phyloP scores from a whole-genome alignment of 768 basidiomycete genomes.

The Macrolepiota fuliginosa region DNA sequence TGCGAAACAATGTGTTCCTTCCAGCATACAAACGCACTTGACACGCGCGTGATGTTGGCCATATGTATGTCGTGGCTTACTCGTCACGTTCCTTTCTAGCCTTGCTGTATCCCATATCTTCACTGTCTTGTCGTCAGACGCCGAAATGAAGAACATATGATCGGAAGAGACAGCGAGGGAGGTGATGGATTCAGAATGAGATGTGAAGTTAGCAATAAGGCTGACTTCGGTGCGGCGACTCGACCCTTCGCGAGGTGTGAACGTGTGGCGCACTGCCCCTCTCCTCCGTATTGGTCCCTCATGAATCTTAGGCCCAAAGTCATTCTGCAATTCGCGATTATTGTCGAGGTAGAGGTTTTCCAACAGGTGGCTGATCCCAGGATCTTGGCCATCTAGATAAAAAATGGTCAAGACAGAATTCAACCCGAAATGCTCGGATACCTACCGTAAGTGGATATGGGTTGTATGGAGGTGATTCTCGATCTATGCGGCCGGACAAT shows the following conservation, averaged over 20 bases:
- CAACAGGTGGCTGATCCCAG: slow-evolving; percentile 82
- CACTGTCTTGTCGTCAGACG: slow-evolving; percentile 91
- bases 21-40: slow-evolving; percentile 75
- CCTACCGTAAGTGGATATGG: slow-evolving; percentile 74
- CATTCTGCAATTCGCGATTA: slow-evolving; percentile 78
- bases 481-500: slow-evolving; percentile 47
- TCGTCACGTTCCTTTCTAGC: slow-evolving; percentile 92
- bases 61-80: slow-evolving; percentile 74
- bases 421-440: not conserved
- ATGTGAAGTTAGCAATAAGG: slow-evolving; percentile 79
- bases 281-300: slow-evolving; percentile 80
- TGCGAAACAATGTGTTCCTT: slow-evolving; percentile 86
- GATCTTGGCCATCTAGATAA: slow-evolving; percentile 79
- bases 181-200: slow-evolving; percentile 80
- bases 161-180: slow-evolving; percentile 88
- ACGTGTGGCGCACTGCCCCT: slow-evolving; percentile 66
- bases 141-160: slow-evolving; percentile 91
- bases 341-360: slow-evolving; percentile 90
- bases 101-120: slow-evolving; percentile 92
- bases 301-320: slow-evolving; percentile 88
- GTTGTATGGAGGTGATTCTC: slow-evolving; percentile 50
- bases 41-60: slow-evolving; percentile 58
- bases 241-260: slow-evolving; percentile 61
- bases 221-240: slow-evolving; percentile 68
- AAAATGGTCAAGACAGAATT: not conserved